Evolutionary conservation across 768 basidiomycete species (phyloP).

Genomic region (Nidularia pulvinata): DNA sequence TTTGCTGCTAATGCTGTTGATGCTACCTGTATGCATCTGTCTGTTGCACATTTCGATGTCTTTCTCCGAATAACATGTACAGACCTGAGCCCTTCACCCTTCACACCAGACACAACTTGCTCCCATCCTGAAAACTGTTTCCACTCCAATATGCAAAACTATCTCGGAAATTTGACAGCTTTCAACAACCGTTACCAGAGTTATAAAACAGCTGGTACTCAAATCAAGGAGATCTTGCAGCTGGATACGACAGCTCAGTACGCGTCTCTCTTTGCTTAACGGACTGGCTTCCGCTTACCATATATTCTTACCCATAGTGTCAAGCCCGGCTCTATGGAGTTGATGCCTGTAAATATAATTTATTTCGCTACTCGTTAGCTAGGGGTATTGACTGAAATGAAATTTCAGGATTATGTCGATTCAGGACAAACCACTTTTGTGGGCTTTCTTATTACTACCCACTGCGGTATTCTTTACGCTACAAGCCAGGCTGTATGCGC

Average conservation of each 20-base stretch:
- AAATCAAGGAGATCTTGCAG: conserved; percentile 43
- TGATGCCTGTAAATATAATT: conserved; percentile 20
- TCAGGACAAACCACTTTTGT: conserved; percentile 38
- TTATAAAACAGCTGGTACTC: conserved; percentile 38
- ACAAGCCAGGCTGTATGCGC: conserved; percentile 20
- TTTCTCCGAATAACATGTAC: no score
- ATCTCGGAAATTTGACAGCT: conserved; percentile 23
- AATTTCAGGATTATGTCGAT: conserved; percentile 34
- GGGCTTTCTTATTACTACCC: conserved; percentile 34
- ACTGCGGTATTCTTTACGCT: conserved; percentile 38
- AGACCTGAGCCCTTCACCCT: no score
- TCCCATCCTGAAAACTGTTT: conserved; percentile 15
- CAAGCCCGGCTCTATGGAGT: conserved; percentile 37
- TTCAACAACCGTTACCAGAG: conserved; percentile 35
- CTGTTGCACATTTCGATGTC: conserved; percentile 6
- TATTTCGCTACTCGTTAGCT: background rate
- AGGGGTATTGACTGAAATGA: conserved; percentile 9
- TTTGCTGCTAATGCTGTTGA: background rate
- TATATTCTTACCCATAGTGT: conserved; percentile 25
- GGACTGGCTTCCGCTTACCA: conserved; percentile 5
- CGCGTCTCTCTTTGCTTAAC: conserved; percentile 3
- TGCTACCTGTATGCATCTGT: background rate
- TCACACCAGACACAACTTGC: conserved; percentile 17
- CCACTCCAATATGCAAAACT: conserved; percentile 21
- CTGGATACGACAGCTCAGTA: conserved; percentile 44